A percentile compares a stretch with the other conserved stretches of the same genome.
phyloP scores from a whole-genome alignment of 2,329 filamentous ascomycete species.

The Leptographium wingfieldii region DNA sequence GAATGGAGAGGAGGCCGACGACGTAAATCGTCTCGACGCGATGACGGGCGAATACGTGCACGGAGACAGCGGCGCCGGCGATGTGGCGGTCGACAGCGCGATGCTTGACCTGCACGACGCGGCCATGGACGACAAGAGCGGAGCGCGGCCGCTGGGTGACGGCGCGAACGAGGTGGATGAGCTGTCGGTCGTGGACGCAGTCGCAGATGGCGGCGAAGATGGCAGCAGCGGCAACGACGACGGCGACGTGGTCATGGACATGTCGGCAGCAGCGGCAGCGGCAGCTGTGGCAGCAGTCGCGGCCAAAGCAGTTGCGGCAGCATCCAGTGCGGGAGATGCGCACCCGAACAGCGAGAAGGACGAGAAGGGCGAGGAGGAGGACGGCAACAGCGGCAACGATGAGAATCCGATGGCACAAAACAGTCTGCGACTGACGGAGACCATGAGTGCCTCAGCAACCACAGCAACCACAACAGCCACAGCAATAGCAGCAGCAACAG shows the following conservation, averaged over 20 bases:
- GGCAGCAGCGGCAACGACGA: neutral
- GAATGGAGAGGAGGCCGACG: neutral
- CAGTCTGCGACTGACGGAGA: neutral
- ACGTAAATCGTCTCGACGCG: neutral
- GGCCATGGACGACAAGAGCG: neutral
- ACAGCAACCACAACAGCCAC: neutral
- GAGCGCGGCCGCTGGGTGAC: neutral
- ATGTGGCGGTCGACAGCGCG: conserved; percentile 8
- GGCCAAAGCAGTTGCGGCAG: neutral
- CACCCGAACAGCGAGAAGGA: neutral
- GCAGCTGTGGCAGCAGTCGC: conserved; percentile 4
- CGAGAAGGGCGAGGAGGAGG: neutral
- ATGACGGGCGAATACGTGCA: neutral
- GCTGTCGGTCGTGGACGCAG: neutral
- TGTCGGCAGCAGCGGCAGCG: conserved; percentile 3
- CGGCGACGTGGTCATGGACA: conserved; percentile 4
- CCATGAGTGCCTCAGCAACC: neutral
- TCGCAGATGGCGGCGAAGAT: neutral
- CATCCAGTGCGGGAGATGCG: neutral
- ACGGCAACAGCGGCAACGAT: neutral
- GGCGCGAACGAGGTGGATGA: neutral
- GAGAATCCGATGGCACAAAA: neutral
- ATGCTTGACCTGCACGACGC: conserved; percentile 1
- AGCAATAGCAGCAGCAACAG: neutral
- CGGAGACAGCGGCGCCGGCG: neutral